These are phyloP conservation scores for Sophora flavescens DNA, from an alignment of 306 rosid species.

Conservation along the genomic window DNA sequence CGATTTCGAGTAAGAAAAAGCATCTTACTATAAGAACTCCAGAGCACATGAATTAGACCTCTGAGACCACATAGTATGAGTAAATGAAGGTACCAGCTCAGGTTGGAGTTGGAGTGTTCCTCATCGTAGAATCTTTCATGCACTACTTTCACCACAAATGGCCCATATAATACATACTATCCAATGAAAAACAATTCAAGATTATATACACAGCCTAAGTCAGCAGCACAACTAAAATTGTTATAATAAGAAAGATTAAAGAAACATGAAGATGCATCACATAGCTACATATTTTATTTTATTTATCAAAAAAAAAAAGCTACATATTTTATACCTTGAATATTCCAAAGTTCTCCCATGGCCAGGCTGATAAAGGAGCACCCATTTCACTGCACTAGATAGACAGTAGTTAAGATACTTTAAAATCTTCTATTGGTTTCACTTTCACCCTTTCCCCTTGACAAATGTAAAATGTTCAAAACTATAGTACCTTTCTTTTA, in stretches of 20 bases:
- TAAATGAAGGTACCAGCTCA: constrained; percentile 74
- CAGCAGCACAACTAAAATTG: neutral
- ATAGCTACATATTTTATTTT: neutral
- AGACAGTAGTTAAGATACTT: neutral
- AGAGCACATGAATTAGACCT: constrained; percentile 38
- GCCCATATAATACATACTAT: constrained; percentile 76
- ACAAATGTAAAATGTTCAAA: neutral
- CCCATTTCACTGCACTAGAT: constrained; percentile 55
- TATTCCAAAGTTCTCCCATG: constrained; percentile 80
- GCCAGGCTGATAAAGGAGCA: constrained; percentile 82
- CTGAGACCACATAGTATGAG: constrained; percentile 51
- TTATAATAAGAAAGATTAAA: neutral
- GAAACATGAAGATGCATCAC: neutral
- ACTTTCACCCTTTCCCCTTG: constrained; percentile 18
- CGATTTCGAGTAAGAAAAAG: constrained; percentile 55
- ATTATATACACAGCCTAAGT: neutral
- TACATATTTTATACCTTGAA: constrained; percentile 79
- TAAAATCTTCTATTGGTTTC: neutral
- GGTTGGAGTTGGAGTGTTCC: constrained; percentile 43
- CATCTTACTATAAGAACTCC: constrained; percentile 54
- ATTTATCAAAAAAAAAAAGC: no score
- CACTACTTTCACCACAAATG: constrained; percentile 65
- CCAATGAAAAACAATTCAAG: neutral
- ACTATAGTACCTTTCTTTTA: neutral
- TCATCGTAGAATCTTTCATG: constrained; percentile 58